Percentiles rank a stretch among this genome's conserved stretches.
Conservation (phyloP, 1,139 yeast genomes). For the Pichia sp. region DNA sequence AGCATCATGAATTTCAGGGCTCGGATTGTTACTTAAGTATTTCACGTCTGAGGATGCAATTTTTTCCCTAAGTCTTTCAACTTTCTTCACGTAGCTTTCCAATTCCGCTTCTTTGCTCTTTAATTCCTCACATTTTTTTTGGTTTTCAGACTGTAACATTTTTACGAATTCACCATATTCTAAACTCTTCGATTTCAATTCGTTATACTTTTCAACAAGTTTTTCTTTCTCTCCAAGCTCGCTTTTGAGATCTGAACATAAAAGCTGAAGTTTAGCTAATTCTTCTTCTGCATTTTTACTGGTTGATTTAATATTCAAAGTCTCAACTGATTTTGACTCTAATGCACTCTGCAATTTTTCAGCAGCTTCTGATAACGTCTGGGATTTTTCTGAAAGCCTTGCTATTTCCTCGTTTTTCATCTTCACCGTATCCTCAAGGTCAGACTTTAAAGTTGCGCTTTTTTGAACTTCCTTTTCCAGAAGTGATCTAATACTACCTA, state of each 20-base stretch:
- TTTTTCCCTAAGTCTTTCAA: not conserved
- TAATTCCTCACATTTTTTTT: not conserved
- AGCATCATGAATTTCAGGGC: not conserved
- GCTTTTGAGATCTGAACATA: slow-evolving; percentile 11
- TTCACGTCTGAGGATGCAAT: slow-evolving; percentile 1
- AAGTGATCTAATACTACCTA: not conserved
- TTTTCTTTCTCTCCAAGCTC: slow-evolving; percentile 8
- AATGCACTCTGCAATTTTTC: not conserved
- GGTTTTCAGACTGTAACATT: slow-evolving; percentile 5
- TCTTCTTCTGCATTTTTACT: slow-evolving; percentile 11
- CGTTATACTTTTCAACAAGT: slow-evolving; percentile 5
- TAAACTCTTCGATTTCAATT: slow-evolving; percentile 7
- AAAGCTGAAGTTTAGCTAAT: slow-evolving; percentile 11
- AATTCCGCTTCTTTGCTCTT: not conserved
- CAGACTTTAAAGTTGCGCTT: not conserved
- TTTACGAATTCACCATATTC: not conserved
- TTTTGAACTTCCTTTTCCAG: not conserved
- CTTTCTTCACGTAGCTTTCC: not conserved
- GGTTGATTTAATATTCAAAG: not conserved
- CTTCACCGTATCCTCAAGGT: not conserved
- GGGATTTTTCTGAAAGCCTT: not conserved
- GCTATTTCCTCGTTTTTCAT: not conserved
- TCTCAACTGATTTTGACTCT: not conserved
- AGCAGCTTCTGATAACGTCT: not conserved
- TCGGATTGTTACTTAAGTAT: not conserved